Percentiles rank a stretch among this genome's conserved stretches.
Evolutionary conservation across 148 eudicot species (phyloP).

Genomic region (Dianthus caryophyllus): DNA sequence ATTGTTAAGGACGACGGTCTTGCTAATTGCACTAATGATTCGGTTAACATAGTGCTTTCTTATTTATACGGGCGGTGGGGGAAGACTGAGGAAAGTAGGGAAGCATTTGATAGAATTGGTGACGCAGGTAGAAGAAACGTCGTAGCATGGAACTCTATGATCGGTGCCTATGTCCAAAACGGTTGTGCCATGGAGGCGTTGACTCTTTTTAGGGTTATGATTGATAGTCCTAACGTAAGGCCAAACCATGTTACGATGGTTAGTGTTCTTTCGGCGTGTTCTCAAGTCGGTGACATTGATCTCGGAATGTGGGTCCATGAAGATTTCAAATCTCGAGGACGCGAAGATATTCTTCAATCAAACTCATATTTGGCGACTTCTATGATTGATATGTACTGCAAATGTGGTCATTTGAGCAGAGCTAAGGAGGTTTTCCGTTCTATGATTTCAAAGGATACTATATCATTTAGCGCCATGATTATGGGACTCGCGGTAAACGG

Average conservation of each 20-base stretch:
- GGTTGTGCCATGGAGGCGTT: conserved; percentile 55
- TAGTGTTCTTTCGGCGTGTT: conserved; percentile 73
- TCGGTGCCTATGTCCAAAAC: conserved; percentile 66
- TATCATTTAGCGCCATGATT: conserved; percentile 70
- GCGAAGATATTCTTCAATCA: conserved; percentile 32
- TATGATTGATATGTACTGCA: conserved; percentile 72
- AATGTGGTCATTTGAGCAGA: conserved; percentile 53
- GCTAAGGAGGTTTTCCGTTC: conserved; percentile 55
- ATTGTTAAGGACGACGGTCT: conserved; percentile 18
- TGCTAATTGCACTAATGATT: conserved; percentile 23
- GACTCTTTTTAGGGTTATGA: conserved; percentile 47
- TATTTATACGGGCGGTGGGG: conserved; percentile 64
- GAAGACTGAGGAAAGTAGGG: conserved; percentile 42
- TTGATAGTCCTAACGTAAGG: conserved; percentile 25
- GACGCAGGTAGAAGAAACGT: conserved; percentile 51
- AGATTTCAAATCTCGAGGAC: conserved; percentile 44
- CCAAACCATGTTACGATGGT: conserved; percentile 92
- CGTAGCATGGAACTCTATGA: conserved; percentile 71
- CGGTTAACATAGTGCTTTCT: conserved; percentile 41
- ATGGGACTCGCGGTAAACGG: conserved; percentile 85
- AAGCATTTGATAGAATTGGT: conserved; percentile 51
- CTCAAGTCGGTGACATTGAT: conserved; percentile 70
- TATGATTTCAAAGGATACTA: conserved; percentile 50
- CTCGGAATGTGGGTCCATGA: conserved; percentile 65
- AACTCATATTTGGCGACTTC: conserved; percentile 67